Evolutionary conservation across 495 filamentous ascomycete genomes (phyloP).

Genomic region (Aspergillus taichungensis): DNA sequence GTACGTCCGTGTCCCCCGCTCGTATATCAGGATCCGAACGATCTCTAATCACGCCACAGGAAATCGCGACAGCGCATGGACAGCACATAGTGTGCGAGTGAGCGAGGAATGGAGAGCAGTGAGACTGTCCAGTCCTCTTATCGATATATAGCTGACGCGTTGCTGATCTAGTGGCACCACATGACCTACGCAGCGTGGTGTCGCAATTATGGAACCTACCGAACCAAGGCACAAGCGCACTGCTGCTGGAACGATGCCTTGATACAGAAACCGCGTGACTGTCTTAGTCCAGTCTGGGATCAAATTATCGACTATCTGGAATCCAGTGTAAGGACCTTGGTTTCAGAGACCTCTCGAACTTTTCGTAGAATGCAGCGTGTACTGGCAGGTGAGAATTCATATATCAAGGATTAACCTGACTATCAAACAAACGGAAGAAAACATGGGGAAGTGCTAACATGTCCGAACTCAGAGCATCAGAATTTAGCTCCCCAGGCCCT

Average conservation of each 20-base stretch:
- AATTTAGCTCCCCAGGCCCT: slow-evolving; percentile 7
- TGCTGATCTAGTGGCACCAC: slow-evolving; percentile 14
- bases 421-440: slow-evolving; percentile 1
- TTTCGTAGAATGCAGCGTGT: too few relatives aligned
- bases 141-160: not conserved
- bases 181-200: slow-evolving; percentile 20
- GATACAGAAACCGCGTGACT: not conserved
- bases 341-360: too few relatives aligned
- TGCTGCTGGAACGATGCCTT: slow-evolving; percentile 22
- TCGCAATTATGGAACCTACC: slow-evolving; percentile 16
- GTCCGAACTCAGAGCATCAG: slow-evolving; percentile 2
- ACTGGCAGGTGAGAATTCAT: slow-evolving; percentile 4
- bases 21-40: too few relatives aligned
- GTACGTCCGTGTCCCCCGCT: too few relatives aligned
- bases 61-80: slow-evolving; percentile 2
- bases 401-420: not conserved
- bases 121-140: not conserved
- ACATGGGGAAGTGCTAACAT: not conserved
- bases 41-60: not conserved
- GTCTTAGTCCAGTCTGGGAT: not conserved
- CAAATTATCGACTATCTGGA: too few relatives aligned
- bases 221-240: not conserved
- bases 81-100: slow-evolving; percentile 1
- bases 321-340: too few relatives aligned
- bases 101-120: slow-evolving; percentile 17